Evolutionary conservation across 495 filamentous ascomycete genomes (phyloP).

Genomic region (Hapsidospora chrysogenum): DNA sequence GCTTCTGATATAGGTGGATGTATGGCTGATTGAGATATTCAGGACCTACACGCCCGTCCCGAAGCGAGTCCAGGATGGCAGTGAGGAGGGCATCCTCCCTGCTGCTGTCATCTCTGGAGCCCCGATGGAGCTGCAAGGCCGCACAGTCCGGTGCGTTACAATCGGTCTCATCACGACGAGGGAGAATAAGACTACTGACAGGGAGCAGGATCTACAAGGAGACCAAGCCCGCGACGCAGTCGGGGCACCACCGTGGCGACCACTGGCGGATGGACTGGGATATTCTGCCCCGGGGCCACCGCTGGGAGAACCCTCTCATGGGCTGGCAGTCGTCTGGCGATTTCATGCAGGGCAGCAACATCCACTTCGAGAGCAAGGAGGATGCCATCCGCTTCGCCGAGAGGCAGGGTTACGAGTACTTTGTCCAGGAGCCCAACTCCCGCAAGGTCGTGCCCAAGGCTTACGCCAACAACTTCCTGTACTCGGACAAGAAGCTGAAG

Average conservation of each 20-base stretch:
- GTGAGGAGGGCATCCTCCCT: conserved; percentile 59
- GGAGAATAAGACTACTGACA: too few species aligned
- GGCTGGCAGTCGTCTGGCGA: conserved; percentile 96
- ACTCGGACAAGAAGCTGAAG: conserved; percentile 75
- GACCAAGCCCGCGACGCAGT: conserved; percentile 85
- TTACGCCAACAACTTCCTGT: conserved; percentile 91
- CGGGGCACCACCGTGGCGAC: conserved; percentile 62
- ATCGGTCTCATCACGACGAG: too few species aligned
- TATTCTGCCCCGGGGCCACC: conserved; percentile 63
- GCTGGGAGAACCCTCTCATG: conserved; percentile 97
- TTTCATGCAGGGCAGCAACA: conserved; percentile 74
- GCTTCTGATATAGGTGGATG: not conserved
- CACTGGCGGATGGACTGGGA: conserved; percentile 99
- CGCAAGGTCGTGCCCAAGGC: conserved; percentile 76
- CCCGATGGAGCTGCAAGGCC: conserved; percentile 79
- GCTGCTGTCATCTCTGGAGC: conserved; percentile 85
- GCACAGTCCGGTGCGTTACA: conserved; percentile 85
- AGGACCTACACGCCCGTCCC: conserved; percentile 84
- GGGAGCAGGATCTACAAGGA: conserved; percentile 72
- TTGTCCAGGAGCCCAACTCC: conserved; percentile 91
- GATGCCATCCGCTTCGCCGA: conserved; percentile 89
- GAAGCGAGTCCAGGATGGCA: conserved; percentile 75
- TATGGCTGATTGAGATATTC: conserved; percentile 1
- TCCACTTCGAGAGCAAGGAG: conserved; percentile 87
- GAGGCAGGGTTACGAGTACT: conserved; percentile 99